Base-by-base conservation (phyloP, 2,329 filamentous ascomycete genomes). In the Ophiostoma ulmi region DNA sequence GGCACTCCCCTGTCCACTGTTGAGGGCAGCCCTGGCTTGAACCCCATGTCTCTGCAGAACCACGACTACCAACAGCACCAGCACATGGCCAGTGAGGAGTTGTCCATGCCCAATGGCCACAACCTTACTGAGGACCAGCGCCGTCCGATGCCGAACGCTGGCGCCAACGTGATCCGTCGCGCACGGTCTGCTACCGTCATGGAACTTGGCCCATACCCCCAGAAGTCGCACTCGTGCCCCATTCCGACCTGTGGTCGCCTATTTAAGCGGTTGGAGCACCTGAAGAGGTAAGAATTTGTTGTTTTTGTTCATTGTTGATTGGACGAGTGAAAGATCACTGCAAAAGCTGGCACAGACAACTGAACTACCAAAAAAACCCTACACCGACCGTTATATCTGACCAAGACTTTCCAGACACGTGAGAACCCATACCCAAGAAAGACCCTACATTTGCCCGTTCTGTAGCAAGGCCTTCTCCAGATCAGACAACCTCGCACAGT, bases 391-490 rank as follows among this genome's bases (percentile, higher is more conserved):
- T 71, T 80, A 14, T 61, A 61, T 64, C 61, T 64, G 35, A 64
- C 61, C 58, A 26, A 63, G 20, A 64, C 80, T 78, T 79, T 84
- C 80, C 87, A 97, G 94, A 86, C 95, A 99, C 84, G 95, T 99
- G 81, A 92, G 95, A 83, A 99, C 95, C 78, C 95, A 99, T 86
- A 99, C 95, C 71, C 95, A 99, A 86, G 95, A 99, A 85, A 92
- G 94, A 83, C 95, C 95, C 76, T 99, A 99, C 82, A 90, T 96
- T 79, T 99, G 95, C 87, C 91, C 92, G 76, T 90, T 97, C 81
- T 99, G 95, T 88, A 97, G 92, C 86, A 98, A 98, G 86, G 94
- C 94, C 75, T 99, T 99, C 81, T 98, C 95, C 72, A 87, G 95
- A 82, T 98, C 94, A 78, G 95, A 99, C 84, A 99, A 99, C 81